A percentile compares a stretch with the other conserved stretches of the same genome.
Evolutionary conservation across 805 yeast species (phyloP).

Genomic region (Candida gorgasii): DNA sequence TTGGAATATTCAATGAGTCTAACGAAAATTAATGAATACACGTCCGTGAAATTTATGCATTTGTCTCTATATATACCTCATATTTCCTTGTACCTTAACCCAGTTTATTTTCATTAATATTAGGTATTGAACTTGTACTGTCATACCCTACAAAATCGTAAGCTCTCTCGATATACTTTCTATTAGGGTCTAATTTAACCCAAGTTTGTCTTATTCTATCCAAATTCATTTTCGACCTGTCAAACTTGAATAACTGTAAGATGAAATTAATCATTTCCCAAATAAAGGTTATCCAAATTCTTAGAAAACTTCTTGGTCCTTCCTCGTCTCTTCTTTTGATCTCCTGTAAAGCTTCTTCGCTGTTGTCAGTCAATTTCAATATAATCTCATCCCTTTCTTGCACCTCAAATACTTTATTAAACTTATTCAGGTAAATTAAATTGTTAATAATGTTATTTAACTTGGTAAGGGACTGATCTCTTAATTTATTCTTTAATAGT

Average conservation of each 20-base stretch:
- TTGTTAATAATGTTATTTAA: slow-evolving; percentile 25
- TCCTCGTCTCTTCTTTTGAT: slow-evolving; percentile 6
- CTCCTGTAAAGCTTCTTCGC: slow-evolving; percentile 11
- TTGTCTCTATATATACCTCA: neutral
- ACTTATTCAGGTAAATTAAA: slow-evolving; percentile 31
- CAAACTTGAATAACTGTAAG: slow-evolving; percentile 38
- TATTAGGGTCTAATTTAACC: slow-evolving; percentile 42
- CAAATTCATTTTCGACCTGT: slow-evolving; percentile 43
- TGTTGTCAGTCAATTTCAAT: slow-evolving; percentile 28
- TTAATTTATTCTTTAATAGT: slow-evolving; percentile 27
- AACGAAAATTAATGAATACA: neutral
- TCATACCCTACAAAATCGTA: slow-evolving; percentile 31
- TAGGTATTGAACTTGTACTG: slow-evolving; percentile 1
- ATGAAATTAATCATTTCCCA: slow-evolving; percentile 34
- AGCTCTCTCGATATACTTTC: slow-evolving; percentile 36
- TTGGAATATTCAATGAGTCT: neutral
- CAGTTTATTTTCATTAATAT: too few species aligned
- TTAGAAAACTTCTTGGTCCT: slow-evolving; percentile 16
- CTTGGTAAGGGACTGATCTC: slow-evolving; percentile 28
- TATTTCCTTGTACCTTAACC: too few species aligned
- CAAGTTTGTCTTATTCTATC: slow-evolving; percentile 42
- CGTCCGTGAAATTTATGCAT: too few species aligned
- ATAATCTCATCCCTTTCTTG: slow-evolving; percentile 30
- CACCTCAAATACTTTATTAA: slow-evolving; percentile 30
- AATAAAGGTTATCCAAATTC: slow-evolving; percentile 28